Conservation (phyloP, 306 rosid genomes). For the Trifolium repens region DNA sequence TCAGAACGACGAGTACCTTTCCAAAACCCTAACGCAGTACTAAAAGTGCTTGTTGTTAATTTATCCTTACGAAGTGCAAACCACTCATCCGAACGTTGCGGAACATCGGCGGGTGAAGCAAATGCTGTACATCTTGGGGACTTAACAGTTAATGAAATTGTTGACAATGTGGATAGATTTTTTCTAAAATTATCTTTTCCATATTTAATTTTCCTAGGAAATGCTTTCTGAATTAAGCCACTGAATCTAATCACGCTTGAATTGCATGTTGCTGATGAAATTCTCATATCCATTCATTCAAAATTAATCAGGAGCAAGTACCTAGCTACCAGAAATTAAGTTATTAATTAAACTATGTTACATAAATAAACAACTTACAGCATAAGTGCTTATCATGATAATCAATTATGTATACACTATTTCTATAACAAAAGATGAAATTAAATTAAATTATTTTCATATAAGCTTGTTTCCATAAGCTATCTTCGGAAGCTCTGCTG, state of each 20-base stretch:
- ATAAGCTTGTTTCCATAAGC: no score
- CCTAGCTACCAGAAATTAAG: conserved; percentile 43
- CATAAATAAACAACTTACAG: no score
- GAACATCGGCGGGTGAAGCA: conserved; percentile 56
- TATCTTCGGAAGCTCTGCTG: no score
- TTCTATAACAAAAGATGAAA: no score
- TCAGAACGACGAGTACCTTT: conserved; percentile 77
- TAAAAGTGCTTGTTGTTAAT: conserved; percentile 91
- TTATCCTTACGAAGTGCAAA: conserved; percentile 91
- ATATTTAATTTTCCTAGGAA: conserved; percentile 40
- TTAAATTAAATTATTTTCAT: no score
- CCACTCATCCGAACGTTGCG: conserved; percentile 95
- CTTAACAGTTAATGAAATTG: conserved; percentile 23
- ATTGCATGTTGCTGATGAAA: conserved; percentile 58
- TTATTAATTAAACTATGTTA: neutral
- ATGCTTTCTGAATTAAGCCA: conserved; percentile 43
- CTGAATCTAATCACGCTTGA: conserved; percentile 49
- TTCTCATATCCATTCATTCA: conserved; percentile 40
- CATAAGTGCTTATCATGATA: no score
- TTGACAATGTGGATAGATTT: conserved; percentile 39
- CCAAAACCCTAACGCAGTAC: conserved; percentile 96
- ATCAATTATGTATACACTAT: no score
- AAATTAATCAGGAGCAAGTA: conserved; percentile 33
- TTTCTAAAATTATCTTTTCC: conserved; percentile 39
- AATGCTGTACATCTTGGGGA: conserved; percentile 53